Evolutionary conservation across 305 asterid species (phyloP).

Genomic region (Nicotiana rustica): DNA sequence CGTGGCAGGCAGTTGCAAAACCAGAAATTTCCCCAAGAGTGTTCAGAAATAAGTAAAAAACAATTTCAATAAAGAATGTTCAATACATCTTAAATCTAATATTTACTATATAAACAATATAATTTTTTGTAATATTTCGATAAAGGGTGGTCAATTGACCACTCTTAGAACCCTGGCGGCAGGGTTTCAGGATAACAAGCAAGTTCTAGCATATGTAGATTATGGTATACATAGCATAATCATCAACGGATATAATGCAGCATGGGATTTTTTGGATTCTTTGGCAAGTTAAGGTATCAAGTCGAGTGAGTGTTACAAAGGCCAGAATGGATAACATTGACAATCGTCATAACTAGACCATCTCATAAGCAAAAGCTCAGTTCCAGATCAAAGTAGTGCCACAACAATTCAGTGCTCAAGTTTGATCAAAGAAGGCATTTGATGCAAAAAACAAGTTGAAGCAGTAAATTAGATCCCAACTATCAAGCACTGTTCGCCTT

Average conservation of each 20-base stretch:
- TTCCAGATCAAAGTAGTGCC: not conserved
- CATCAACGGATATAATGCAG: not conserved
- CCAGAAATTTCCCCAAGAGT: too few relatives aligned
- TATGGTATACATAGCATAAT: not conserved
- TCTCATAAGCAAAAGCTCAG: conserved; percentile 9
- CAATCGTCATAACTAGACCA: conserved; percentile 29
- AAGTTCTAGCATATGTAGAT: not conserved
- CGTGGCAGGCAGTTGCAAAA: not conserved
- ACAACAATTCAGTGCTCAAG: not conserved
- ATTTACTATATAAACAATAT: too few relatives aligned
- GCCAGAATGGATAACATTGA: conserved; percentile 40
- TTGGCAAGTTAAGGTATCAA: not conserved
- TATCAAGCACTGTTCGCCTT: not conserved
- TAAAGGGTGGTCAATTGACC: too few relatives aligned
- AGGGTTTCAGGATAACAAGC: not conserved
- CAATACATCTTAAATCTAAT: too few relatives aligned
- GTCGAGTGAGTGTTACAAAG: not conserved
- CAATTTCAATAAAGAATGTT: too few relatives aligned
- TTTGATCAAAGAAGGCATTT: conserved; percentile 3
- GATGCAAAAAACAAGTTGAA: not conserved
- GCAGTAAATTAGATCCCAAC: not conserved
- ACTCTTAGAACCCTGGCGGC: not conserved
- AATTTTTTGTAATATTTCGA: too few relatives aligned
- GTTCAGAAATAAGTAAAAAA: too few relatives aligned
- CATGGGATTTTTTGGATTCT: not conserved